phyloP scores from a whole-genome alignment of 2,329 filamentous ascomycete genomes.

The Decorospora gaudefroyi region DNA sequence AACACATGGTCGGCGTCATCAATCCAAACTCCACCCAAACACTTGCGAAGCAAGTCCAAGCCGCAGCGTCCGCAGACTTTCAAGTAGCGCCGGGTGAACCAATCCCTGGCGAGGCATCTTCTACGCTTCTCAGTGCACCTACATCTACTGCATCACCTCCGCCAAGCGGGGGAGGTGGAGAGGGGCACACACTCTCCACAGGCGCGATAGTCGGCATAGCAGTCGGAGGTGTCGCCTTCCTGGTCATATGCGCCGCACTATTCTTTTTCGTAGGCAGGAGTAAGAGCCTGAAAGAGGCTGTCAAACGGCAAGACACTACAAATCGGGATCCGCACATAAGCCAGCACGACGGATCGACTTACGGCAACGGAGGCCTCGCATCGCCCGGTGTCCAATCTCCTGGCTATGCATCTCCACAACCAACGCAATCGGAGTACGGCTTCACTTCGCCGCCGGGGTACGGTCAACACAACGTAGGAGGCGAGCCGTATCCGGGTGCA shows the following conservation, averaged over 20 bases:
- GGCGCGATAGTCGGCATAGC: slow-evolving; percentile 60
- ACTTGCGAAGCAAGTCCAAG: slow-evolving; percentile 31
- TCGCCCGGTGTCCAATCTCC: slow-evolving; percentile 10
- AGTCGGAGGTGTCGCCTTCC: slow-evolving; percentile 64
- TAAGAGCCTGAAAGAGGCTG: slow-evolving; percentile 37
- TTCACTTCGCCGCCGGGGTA: slow-evolving; percentile 26
- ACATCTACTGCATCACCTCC: slow-evolving; percentile 13
- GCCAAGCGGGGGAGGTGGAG: not conserved
- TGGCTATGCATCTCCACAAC: slow-evolving; percentile 12
- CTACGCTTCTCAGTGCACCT: slow-evolving; percentile 15
- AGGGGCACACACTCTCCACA: slow-evolving; percentile 35
- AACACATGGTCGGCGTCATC: slow-evolving; percentile 76
- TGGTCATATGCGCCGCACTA: slow-evolving; percentile 63
- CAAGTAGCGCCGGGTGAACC: slow-evolving; percentile 48
- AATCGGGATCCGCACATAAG: slow-evolving; percentile 5
- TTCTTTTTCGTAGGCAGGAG: slow-evolving; percentile 66
- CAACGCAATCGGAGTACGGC: slow-evolving; percentile 20
- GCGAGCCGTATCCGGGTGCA: slow-evolving; percentile 31
- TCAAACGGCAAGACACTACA: slow-evolving; percentile 11
- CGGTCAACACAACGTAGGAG: slow-evolving; percentile 30
- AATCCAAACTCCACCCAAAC: slow-evolving; percentile 59
- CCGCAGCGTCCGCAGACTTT: slow-evolving; percentile 31
- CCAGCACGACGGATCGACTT: slow-evolving; percentile 5
- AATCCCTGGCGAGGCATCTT: slow-evolving; percentile 46
- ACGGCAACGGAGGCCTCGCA: slow-evolving; percentile 12